phyloP scores from a whole-genome alignment of 2,329 filamentous ascomycete species.

The Colletotrichum sp. region DNA sequence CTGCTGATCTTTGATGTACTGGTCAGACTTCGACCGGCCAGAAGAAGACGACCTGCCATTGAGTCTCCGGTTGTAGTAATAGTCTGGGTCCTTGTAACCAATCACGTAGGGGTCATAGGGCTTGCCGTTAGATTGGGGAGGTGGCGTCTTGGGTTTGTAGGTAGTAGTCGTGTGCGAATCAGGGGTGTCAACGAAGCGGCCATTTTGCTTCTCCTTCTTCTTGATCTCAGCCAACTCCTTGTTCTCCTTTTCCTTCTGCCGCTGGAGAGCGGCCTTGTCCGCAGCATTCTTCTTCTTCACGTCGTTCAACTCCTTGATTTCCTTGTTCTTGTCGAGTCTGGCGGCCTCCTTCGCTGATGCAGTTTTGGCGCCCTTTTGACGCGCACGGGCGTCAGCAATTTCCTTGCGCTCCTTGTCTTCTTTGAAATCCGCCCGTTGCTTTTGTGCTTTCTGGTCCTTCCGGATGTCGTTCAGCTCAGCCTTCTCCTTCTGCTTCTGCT shows the following conservation, averaged over 20 bases:
- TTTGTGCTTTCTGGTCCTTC: neutral
- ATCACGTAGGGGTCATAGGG: neutral
- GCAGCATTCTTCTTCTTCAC: neutral
- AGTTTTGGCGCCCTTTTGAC: neutral
- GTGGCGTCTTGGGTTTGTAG: neutral
- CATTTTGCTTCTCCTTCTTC: neutral
- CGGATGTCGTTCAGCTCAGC: neutral
- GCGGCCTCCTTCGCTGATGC: neutral
- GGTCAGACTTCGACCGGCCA: neutral
- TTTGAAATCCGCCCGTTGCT: fast-evolving
- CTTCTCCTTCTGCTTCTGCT: neutral
- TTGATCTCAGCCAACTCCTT: neutral
- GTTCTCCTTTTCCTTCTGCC: neutral
- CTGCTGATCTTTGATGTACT: neutral
- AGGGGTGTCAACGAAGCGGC: neutral
- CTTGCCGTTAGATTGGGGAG: neutral
- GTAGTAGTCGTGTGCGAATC: neutral
- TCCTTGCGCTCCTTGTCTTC: neutral
- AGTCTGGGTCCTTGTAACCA: neutral
- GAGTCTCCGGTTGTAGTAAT: neutral
- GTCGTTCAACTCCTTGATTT: neutral
- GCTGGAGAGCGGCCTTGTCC: neutral
- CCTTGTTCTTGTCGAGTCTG: neutral
- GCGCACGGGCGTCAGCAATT: neutral
- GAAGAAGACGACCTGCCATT: neutral